Percentiles rank a stretch among this genome's conserved stretches.
Conservation (phyloP, 495 filamentous ascomycete species). For the Achaetomiella virescens region DNA sequence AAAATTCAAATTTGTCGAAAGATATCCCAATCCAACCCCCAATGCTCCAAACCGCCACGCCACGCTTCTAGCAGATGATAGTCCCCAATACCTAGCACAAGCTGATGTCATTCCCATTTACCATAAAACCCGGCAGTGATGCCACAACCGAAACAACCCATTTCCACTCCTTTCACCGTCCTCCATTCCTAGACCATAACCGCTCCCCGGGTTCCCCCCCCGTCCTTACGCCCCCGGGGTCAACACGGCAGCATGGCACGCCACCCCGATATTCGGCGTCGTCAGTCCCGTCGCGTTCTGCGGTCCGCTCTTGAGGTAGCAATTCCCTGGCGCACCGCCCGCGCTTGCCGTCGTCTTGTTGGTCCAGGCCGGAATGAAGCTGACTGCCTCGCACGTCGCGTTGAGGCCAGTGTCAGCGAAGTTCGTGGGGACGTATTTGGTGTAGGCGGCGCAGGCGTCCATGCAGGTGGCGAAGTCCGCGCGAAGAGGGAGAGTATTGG, state of each 20-base stretch:
- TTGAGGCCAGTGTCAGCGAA: conserved; percentile 25
- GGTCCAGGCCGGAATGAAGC: conserved; percentile 41
- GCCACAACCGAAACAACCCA: too few relatives aligned
- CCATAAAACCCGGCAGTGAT: too few relatives aligned
- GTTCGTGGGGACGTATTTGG: conserved; percentile 25
- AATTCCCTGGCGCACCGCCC: conserved; percentile 37
- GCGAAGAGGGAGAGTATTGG: conserved; percentile 36
- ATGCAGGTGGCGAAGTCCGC: conserved; percentile 39
- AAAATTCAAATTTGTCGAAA: too few relatives aligned
- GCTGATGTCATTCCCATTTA: too few relatives aligned
- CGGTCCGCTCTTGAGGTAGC: conserved; percentile 40
- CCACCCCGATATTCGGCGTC: conserved; percentile 23
- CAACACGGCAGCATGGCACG: conserved; percentile 25
- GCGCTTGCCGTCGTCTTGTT: conserved; percentile 25
- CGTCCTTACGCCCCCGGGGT: background rate
- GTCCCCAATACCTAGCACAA: too few relatives aligned
- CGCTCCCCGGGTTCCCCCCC: background rate
- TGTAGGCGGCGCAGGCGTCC: conserved; percentile 42
- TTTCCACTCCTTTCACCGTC: too few relatives aligned
- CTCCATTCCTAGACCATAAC: too few relatives aligned
- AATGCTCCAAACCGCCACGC: too few relatives aligned
- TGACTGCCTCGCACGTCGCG: conserved; percentile 36
- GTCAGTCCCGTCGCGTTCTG: conserved; percentile 28
- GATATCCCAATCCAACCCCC: too few relatives aligned
- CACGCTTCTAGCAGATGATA: too few relatives aligned